phyloP scores from a whole-genome alignment of 164 flowering plant genomes.

The Kingdonia uniflora region DNA sequence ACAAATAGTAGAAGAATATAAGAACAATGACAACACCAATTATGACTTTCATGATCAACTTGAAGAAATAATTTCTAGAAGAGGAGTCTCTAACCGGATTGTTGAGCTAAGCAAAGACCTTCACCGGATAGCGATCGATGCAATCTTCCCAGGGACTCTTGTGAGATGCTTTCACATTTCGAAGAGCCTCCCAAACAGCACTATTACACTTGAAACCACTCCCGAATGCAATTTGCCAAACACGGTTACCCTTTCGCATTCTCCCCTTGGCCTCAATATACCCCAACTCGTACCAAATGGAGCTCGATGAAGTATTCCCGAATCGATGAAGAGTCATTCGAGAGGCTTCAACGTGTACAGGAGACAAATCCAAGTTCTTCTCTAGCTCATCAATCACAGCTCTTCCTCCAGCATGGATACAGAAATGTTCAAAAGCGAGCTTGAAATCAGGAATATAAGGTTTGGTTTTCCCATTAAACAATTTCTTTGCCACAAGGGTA shows the following conservation, averaged over 20 bases:
- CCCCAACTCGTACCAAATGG: constrained; percentile 81
- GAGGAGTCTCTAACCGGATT: constrained; percentile 4
- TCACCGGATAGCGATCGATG: constrained; percentile 55
- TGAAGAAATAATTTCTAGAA: neutral
- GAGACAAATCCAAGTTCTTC: constrained; percentile 58
- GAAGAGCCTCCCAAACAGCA: constrained; percentile 71
- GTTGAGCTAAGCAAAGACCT: constrained; percentile 13
- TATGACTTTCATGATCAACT: constrained; percentile 1
- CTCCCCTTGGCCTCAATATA: constrained; percentile 75
- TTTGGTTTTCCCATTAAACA: constrained; percentile 44
- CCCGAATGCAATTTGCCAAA: constrained; percentile 86
- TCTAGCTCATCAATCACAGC: constrained; percentile 88
- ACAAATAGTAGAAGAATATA: neutral
- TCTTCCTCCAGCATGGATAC: constrained; percentile 83
- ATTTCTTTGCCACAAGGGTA: constrained; percentile 43
- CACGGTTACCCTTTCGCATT: constrained; percentile 49
- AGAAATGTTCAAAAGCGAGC: constrained; percentile 78
- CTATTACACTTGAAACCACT: constrained; percentile 84
- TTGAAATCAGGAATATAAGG: constrained; percentile 86
- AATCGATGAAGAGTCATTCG: constrained; percentile 70
- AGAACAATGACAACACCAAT: constrained; percentile 1
- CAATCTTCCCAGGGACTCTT: constrained; percentile 71
- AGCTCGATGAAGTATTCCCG: constrained; percentile 77
- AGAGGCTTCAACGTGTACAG: constrained; percentile 64
- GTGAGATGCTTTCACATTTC: constrained; percentile 46